Base-by-base conservation (phyloP, 495 filamentous ascomycete species). In the Penicillium psychrofluorescens region DNA sequence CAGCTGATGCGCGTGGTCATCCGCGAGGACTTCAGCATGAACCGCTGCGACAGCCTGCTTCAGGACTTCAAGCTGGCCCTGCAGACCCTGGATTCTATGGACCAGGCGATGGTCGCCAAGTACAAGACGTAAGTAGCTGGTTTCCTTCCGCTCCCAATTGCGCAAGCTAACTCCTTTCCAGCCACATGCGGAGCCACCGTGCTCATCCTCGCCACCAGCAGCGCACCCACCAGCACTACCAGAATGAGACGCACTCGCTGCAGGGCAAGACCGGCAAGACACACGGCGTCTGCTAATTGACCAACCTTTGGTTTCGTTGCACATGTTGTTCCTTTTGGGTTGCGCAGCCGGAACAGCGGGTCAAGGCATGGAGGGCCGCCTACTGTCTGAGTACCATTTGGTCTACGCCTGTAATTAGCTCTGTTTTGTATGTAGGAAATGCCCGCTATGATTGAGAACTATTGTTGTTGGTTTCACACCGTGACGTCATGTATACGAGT, bases 261-360 rank as follows among this genome's bases (percentile, higher is more conserved):
- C 87, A 95, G 73, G 88, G 87, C 4, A 88, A 89, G 78, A 77
- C 76, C 43, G 88, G 88, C 36, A 95, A 95, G 79, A 88, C 88
- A 10, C 88, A 94, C 61, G 81, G 78, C 30, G 71, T 90, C 43
- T 95, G 88, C 67, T 92, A 83, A 32, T 16, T 42, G 27, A 8
- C 13, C 14, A 16, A 22, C 31, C 14, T 16, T 36, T 8, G 7
- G 22, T 46, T 33, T 35, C 44, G 14, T 22, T 22, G 22, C 2
- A 22, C 3, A 22, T 22, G 22, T 4, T 3, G 22, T 22, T 22
- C 14, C 4, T 33, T 8, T 33, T 22, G 30, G 35, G 28, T 5
- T 44, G 22, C 38, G 5, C 45, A 29, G 31, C n/a, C 10, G 32
- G 9, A 12, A 10, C n/a, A 38, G 34, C 29, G 13, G 30, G 27